Base-by-base conservation (phyloP, 805 yeast genomes). In the Clavispora phyllophila region DNA sequence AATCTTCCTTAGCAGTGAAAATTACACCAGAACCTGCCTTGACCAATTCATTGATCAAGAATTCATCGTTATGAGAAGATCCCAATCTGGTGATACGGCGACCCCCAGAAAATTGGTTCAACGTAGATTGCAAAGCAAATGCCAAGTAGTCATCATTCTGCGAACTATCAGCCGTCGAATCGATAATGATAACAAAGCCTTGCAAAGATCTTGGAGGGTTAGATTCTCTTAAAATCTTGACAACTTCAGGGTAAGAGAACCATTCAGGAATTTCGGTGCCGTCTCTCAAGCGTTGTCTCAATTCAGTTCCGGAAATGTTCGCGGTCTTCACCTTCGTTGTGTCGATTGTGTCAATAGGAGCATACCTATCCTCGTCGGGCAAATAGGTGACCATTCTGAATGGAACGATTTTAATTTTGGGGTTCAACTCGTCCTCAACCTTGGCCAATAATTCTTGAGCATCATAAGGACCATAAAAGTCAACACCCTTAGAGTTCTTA, bases 231-330 rank as follows among this genome's bases (percentile, higher is more conserved):
- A 90, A 76, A 46, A 91, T 89, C 63, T 78, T 77, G 46, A 91
- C 98, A 41, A 91, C 96, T 66, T 90, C 97, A 3, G 96, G 96
- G 68, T 90, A 90, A 5, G 96, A 87, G 68, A 91, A 90, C 98
- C 98, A 90, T 61, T 80, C 93, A 49, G 98, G 98, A 54, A 90
- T 91, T 48, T 83, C 83, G 34, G 84, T 75, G 45, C 97, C 97
- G 47, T 82, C 84, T 70, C 81, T 82, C 61, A 90, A 78, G 53
- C 91, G 81, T 65, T 83, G 82, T 70, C 97, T 82, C 58, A 91
- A 78, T 69, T 90, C 96, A 25, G 98, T 90, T 57, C 98, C 98
- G 13, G 96, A 87, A 51, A 87, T 87, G 66, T 89, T 90, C 45
- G 91, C 79, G 20, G 98, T 91, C 66, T 79, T 82, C 23, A 66